phyloP scores from a whole-genome alignment of 805 yeast genomes.

The Peterozyma xylosa region DNA sequence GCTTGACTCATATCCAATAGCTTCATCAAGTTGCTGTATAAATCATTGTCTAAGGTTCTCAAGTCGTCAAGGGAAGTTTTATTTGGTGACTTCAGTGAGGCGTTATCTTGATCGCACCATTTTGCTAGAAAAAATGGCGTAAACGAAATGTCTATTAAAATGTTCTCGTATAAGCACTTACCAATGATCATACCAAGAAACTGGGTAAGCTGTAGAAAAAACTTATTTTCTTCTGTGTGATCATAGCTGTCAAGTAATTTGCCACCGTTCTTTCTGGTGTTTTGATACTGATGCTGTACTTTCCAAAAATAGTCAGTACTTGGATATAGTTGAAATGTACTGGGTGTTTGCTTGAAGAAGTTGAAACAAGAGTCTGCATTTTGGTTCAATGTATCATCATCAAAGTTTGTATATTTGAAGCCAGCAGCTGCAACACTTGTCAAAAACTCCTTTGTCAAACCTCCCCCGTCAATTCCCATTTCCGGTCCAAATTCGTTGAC shows the following conservation, averaged over 20 bases:
- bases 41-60: conserved; percentile 56
- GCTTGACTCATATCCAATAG: conserved; percentile 45
- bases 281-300: conserved; percentile 17
- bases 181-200: conserved; percentile 84
- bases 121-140: conserved; percentile 79
- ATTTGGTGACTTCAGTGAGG: conserved; percentile 22
- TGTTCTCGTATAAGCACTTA: conserved; percentile 79
- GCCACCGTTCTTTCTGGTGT: conserved; percentile 18
- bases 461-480: conserved; percentile 96
- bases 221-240: conserved; percentile 12
- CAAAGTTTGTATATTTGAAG: conserved; percentile 31
- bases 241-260: conserved; percentile 10
- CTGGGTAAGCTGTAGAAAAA: conserved; percentile 26
- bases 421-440: conserved; percentile 67
- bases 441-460: conserved; percentile 84
- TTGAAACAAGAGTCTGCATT: conserved; percentile 7
- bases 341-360: conserved; percentile 34
- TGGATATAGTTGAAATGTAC: conserved; percentile 65
- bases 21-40: conserved; percentile 59
- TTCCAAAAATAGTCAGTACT: conserved; percentile 38
- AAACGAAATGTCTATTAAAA: conserved; percentile 74
- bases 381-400: conserved; percentile 6
- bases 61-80: conserved; percentile 75
- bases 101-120: conserved; percentile 36
- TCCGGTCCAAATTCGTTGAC: conserved; percentile 70